Base-by-base conservation (phyloP, 1,284 basidiomycete genomes). In the Pisolithus thermaeus region DNA sequence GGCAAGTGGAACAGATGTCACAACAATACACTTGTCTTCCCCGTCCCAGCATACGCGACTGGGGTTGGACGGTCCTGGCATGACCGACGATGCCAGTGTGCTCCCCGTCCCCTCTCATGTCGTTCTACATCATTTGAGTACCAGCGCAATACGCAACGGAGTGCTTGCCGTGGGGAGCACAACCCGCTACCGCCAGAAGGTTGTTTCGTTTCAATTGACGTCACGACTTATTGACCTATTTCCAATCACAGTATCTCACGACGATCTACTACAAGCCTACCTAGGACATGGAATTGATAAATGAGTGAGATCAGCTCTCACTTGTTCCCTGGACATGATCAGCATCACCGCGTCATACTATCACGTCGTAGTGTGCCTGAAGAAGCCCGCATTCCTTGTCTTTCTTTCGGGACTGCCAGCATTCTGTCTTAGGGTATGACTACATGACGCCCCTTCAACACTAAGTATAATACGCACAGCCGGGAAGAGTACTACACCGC, bases 101-200 rank as follows among this genome's bases (percentile, higher is more conserved):
- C 71, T 99, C 56, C 91, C 96, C 7, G 93, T 97, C 18, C 94
- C 94, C 20, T 92, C 87, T 50, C 96, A 98, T 71, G 93, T 93
- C 35, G 93, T 98, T 39, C 76, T 99, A 57, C 93, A 97, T 59
- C 97, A 99, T 69, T 71, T 99, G 53, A 93, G 93, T 56, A 98
- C 96, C 47, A 96, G 92, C 67, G 92, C 94, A 55, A 99, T 99
- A 62, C 82, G 87, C 68, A 92, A 95, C 66, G 94, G 94, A 3
- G 92, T 96, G 43, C 72, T 99, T 42, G 94, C 94, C 36, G 93
- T 98, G 1, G 95, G 90, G 14, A 93, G 87, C 49, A 97, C 96
- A 50, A 95, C 90, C 42, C 75, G 96, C 63, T 99, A 98, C 75
- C 78, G 86, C 70, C 84, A 92, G 72, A 99, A 99, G 84, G 90